A percentile compares a stretch with the other conserved stretches of the same genome.
Evolutionary conservation across 495 filamentous ascomycete genomes (phyloP).

Genomic region (Aspergillus homomorphus): DNA sequence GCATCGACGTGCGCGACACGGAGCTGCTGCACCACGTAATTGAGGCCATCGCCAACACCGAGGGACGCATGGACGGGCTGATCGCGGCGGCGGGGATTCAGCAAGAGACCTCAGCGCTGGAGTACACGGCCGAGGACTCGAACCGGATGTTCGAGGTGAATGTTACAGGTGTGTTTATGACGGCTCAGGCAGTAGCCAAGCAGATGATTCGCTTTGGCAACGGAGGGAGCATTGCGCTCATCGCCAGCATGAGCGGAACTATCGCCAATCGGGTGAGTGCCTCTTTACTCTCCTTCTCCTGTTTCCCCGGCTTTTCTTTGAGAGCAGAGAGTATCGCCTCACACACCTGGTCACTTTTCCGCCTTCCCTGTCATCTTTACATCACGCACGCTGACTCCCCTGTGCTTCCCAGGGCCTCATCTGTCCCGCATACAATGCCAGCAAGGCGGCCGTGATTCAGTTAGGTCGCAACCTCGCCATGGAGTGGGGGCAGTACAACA

Average conservation of each 20-base stretch:
- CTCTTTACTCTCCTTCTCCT: conserved; percentile 8
- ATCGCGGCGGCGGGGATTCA: conserved; percentile 77
- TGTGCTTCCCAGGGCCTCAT: conserved; percentile 53
- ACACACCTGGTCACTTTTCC: not conserved
- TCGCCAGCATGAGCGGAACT: conserved; percentile 71
- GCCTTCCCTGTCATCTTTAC: conserved; percentile 2
- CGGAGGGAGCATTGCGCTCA: conserved; percentile 68
- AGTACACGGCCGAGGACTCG: conserved; percentile 65
- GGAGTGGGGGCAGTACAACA: conserved; percentile 83
- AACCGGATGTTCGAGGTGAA: conserved; percentile 72
- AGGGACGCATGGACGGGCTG: conserved; percentile 72
- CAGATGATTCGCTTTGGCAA: conserved; percentile 73
- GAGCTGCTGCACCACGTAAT: conserved; percentile 63
- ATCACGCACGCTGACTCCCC: not conserved
- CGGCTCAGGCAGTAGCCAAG: conserved; percentile 65
- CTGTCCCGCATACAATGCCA: conserved; percentile 84
- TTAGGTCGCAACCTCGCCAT: conserved; percentile 79
- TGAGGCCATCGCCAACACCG: conserved; percentile 61
- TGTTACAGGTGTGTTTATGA: conserved; percentile 75
- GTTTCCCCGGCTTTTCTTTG: conserved; percentile 8
- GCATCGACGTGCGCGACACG: conserved; percentile 81
- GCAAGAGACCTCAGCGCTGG: conserved; percentile 64
- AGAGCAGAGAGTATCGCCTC: no score
- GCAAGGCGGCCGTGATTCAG: conserved; percentile 84
- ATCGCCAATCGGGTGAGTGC: conserved; percentile 61